Base-by-base conservation (phyloP, 2,329 filamentous ascomycete genomes). In the Aspergillus ruber region DNA sequence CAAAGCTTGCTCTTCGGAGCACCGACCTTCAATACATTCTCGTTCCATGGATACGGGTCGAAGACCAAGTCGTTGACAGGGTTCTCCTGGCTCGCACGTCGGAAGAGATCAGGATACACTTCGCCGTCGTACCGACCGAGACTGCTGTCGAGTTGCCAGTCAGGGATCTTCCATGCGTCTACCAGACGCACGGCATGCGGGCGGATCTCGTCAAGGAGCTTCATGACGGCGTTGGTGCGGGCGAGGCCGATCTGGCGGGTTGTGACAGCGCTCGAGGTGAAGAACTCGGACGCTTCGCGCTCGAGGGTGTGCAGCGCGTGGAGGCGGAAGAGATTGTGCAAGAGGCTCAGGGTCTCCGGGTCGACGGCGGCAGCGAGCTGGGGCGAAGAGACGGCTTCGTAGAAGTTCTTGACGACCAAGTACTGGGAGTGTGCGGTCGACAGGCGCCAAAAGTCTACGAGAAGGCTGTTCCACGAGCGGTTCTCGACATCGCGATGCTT, bases 381-480 rank as follows among this genome's bases (percentile, higher is more conserved):
- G 6, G 76, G 70, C 4, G 75, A 74, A 33, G 82, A 79, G 17
- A 91, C 79, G 2, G 80, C 74, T 3, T 82, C 75, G 69, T 93
- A 88, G 72, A 89, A 90, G 73, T 83, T 86, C 75, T 86, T 88
- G 53, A 89, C 85, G 0, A 89, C 78, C 56, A 88, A 77, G 67
- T 88, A 89, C 66, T 90, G 85, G 0, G 83, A 85, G 64, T 87
- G 85, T 0, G 86, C 85, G 5, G 85, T 88, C 48, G 78, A 83
- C 5, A 90, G 78, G 39, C 84, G 82, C 78, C 84, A 88, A 70
- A 90, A 89, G 68, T 89, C 84, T 12, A 89, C 82, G 13, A 90
- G 77, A 7, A 90, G 75, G 50, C 81, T 84, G 71, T 89, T 90
- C 86, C 85, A 90, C 0, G 84, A 79, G 59, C 82, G 80, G 74